Base-by-base conservation (phyloP, 2,329 filamentous ascomycete genomes). In the Claviceps africana region DNA sequence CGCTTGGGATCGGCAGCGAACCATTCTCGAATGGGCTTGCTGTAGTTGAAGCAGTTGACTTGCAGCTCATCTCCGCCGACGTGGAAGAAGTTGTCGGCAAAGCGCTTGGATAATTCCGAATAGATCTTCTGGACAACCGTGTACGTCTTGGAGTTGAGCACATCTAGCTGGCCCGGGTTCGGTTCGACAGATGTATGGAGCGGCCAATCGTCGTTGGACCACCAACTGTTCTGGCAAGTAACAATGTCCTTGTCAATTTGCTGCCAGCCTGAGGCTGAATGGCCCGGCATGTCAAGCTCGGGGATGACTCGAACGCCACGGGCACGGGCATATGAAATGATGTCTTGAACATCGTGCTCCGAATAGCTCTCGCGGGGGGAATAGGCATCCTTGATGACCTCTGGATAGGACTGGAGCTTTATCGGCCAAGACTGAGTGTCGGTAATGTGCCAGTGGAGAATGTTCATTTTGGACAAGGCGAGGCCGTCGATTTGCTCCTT, bases 231-330 rank as follows among this genome's bases (percentile, higher is more conserved):
- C 19, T 63, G 65, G 62, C 77, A 81, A 1, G 77, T 70, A 17
- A 81, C 67, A 44, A 81, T 75, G 33, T 69, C 64, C 21, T 72
- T 65, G 56, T 79, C 74, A 5, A 79, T 66, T 54, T 75, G 73
- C 52, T 71, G 65, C 76, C 76, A 79, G 31, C 76, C 76, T 0
- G 75, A 71, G 31, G 70, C 67, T 6, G 76, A 72, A 60, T 80
- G 77, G 46, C 75, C 73, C 2, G 77, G 77, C 73, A 78, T 78
- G 60, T 79, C 76, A 39, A 78, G 69, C 57, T 80, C 77, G 4
- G 76, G 76, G 21, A 79, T 69, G 51, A 80, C 66, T 44, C 77
- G 76, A n/a, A 79, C 67, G 47, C 70, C 76, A 28, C 75, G 75
- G 15, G 70, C 72, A 30, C 70, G 68, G 17, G 73, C 76, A 56